phyloP scores from a whole-genome alignment of 305 asterid genomes.

The Striga hermonthica region DNA sequence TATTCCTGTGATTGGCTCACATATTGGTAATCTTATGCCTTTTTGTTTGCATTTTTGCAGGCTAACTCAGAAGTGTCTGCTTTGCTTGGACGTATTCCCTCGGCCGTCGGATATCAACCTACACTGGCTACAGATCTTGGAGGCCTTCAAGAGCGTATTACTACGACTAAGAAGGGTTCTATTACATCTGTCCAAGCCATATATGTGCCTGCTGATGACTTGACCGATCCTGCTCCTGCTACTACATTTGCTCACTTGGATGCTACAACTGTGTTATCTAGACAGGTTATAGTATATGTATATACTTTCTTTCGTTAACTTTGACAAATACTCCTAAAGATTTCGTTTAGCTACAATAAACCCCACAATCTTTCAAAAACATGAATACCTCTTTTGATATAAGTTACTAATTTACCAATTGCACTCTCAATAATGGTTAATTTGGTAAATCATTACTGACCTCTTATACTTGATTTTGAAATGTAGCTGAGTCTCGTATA shows the following conservation, averaged over 20 bases:
- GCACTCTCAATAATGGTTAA: no score
- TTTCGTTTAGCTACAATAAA: no score
- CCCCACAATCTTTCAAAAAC: no score
- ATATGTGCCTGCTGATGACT: slow-evolving; percentile 63
- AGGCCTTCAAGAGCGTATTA: slow-evolving; percentile 61
- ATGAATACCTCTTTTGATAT: no score
- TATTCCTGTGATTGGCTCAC: no score
- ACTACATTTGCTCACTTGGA: slow-evolving; percentile 63
- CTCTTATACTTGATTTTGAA: no score
- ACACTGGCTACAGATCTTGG: slow-evolving; percentile 69
- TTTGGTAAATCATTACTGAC: no score
- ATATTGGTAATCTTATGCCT: no score
- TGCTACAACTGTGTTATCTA: slow-evolving; percentile 58
- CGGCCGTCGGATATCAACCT: slow-evolving; percentile 64
- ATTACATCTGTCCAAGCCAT: slow-evolving; percentile 63
- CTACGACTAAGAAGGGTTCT: slow-evolving; percentile 57
- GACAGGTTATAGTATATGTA: slow-evolving; percentile 39
- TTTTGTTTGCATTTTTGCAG: slow-evolving; percentile 26
- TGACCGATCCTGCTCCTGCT: slow-evolving; percentile 72
- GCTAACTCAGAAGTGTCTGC: slow-evolving; percentile 73
- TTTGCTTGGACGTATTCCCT: slow-evolving; percentile 61
- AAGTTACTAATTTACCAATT: no score
- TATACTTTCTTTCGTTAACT: no score
- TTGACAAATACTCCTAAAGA: no score
- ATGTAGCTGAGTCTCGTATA: no score